These are phyloP conservation scores for Populus euphratica DNA, from an alignment of 345 rosid genomes.

Conservation along the genomic window DNA sequence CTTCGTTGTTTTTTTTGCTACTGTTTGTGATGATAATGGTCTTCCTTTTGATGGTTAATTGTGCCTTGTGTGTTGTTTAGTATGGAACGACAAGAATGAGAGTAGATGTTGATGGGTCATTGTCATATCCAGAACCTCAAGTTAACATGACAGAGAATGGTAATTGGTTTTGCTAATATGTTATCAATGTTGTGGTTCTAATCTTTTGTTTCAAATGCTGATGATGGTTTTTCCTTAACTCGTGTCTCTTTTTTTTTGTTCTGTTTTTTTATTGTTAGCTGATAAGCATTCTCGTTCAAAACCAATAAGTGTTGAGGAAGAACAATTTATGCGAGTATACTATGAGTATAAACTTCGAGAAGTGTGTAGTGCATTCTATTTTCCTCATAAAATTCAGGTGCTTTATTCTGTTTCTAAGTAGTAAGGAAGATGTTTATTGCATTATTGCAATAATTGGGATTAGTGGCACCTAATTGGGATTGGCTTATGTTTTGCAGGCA, in stretches of 20 bases:
- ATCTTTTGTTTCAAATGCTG: background rate
- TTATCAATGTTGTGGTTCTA: background rate
- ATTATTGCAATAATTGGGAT: background rate
- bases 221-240: background rate
- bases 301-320: slow-evolving; percentile 80
- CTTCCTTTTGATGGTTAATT: slow-evolving; percentile 17
- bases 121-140: slow-evolving; percentile 66
- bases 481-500: slow-evolving; percentile 52
- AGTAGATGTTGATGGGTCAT: slow-evolving; percentile 82
- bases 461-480: slow-evolving; percentile 8
- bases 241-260: background rate
- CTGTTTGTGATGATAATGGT: background rate
- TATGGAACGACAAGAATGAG: slow-evolving; percentile 79
- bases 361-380: slow-evolving; percentile 91
- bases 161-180: slow-evolving; percentile 13
- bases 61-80: slow-evolving; percentile 30
- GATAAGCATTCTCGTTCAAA: slow-evolving; percentile 81
- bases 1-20: background rate
- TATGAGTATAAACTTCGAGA: slow-evolving; percentile 89
- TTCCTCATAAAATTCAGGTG: slow-evolving; percentile 97
- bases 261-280: slow-evolving; percentile 32
- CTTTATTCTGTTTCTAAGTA: background rate
- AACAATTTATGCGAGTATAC: slow-evolving; percentile 79
- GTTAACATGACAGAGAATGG: slow-evolving; percentile 47
- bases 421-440: background rate